Conservation (phyloP, 495 filamentous ascomycete species). For the Xylaria palmicola region DNA sequence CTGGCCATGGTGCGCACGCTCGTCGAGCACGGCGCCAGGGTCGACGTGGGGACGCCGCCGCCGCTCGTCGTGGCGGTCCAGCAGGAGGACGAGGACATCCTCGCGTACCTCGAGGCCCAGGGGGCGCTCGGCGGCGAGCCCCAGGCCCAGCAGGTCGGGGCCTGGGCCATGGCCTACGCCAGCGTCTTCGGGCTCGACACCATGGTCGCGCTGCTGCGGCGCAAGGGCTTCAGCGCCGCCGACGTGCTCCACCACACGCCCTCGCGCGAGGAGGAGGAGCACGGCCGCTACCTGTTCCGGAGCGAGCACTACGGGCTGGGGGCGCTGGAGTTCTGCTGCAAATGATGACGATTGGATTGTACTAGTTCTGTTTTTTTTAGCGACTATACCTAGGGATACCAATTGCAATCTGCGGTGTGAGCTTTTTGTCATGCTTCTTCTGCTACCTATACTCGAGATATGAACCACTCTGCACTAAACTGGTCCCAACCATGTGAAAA, state of each 20-base stretch:
- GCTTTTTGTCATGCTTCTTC: too few relatives aligned
- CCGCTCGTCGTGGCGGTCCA: constrained; percentile 16
- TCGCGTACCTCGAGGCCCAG: constrained; percentile 3
- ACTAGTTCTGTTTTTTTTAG: neutral
- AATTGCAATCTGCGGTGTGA: too few relatives aligned
- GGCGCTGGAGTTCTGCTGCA: constrained; percentile 12
- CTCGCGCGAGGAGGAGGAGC: constrained; percentile 15
- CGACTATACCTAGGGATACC: constrained; percentile 8
- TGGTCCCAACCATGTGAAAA: too few relatives aligned
- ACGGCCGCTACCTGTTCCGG: constrained; percentile 14
- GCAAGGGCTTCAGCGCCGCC: neutral
- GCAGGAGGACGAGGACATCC: constrained; percentile 15
- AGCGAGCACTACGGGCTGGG: constrained; percentile 13
- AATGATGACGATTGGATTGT: too few relatives aligned
- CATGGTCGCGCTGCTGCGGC: constrained; percentile 14
- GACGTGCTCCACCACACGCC: constrained; percentile 15
- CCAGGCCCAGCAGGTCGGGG: constrained; percentile 15
- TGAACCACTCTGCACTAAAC: too few relatives aligned
- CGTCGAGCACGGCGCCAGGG: constrained; percentile 29
- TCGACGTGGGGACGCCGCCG: constrained; percentile 21
- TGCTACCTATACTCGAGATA: too few relatives aligned
- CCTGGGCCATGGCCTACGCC: constrained; percentile 22
- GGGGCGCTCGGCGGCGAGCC: constrained; percentile 5
- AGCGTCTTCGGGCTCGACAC: constrained; percentile 16
- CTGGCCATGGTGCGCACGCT: constrained; percentile 31